Evolutionary conservation across 208 protist species (phyloP), one percentile per base, ranked within the genome.

Genomic region (Novymonas esmeraldas): DNA sequence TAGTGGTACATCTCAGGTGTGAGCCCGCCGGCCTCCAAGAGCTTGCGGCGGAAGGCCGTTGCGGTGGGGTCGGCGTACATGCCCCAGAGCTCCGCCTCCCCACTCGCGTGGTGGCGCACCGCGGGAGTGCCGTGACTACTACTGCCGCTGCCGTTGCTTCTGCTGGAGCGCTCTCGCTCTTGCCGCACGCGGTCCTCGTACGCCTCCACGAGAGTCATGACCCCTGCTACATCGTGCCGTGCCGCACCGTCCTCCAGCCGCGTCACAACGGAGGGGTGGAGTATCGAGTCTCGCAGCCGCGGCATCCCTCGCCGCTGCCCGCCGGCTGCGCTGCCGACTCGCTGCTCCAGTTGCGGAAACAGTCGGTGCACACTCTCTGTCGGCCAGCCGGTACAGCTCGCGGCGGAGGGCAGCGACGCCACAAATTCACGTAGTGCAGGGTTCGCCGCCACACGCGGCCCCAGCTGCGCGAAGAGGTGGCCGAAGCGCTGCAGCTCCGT

Each of bases 1-100:
- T 96, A 96, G 70, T 96, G 91, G 60, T 96, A 96, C 65, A 96
- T 67, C 82, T 96, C 88, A 0, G 91, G 67, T 34, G 91, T 89
- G 3, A 93, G 67, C 7, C 87, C 86, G 31, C 85, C 85, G 20
- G 84, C 68, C 24, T 90, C 73, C 29, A 96, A 44, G 18, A 64
- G 28, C n/a, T 54, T 55, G 2, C 69, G 54, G 20, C 91, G 81
- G 79, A 89, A 94, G 10, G 70, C 74, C 26, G 61, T 34, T 6
- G 84, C 78, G 28, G 79, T 81, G 13, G 82, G 59, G 61, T 96
- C 88, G 2, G 64, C 36, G 52, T 64, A 81, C 66, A 76, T 56
- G 10, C 69, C 71, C 88, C 90, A 96, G 20, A 96, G 57, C 45
- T 89, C 78, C 22, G 31, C 55, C 20, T 85, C 79, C 20, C 84